These are phyloP conservation scores for Canariomyces notabilis DNA, from an alignment of 2,329 filamentous ascomycete species.

Conservation along the genomic window DNA sequence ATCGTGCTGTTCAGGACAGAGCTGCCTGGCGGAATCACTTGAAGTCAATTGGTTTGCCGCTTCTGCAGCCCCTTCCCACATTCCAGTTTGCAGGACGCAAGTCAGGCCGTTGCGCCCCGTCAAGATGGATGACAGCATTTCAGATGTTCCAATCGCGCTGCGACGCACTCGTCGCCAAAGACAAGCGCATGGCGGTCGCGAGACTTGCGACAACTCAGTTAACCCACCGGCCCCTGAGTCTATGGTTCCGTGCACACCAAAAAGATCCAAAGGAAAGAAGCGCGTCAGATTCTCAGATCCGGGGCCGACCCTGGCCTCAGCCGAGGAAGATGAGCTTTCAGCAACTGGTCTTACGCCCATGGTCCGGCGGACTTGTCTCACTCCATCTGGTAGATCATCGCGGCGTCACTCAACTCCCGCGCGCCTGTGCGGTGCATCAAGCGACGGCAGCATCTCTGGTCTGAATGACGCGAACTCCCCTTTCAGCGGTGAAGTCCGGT, in stretches of 20 bases:
- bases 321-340: slow-evolving; percentile 28
- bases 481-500: slow-evolving; percentile 37
- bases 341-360: slow-evolving; percentile 57
- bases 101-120: no score
- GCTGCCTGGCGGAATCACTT: neutral
- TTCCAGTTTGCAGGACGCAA: neutral
- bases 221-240: slow-evolving; percentile 23
- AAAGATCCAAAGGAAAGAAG: slow-evolving; percentile 36
- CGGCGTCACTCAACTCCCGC: slow-evolving; percentile 44
- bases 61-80: neutral
- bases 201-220: slow-evolving; percentile 15
- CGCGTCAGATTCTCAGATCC: slow-evolving; percentile 58
- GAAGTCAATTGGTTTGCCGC: neutral
- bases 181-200: slow-evolving; percentile 10
- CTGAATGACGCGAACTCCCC: neutral
- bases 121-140: slow-evolving; percentile 34
- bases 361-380: slow-evolving; percentile 47
- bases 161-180: slow-evolving; percentile 47
- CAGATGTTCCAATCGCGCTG: slow-evolving; percentile 50
- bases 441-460: slow-evolving; percentile 19
- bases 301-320: slow-evolving; percentile 35
- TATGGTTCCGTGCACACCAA: slow-evolving; percentile 7
- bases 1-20: neutral
- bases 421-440: slow-evolving; percentile 2
- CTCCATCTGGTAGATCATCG: slow-evolving; percentile 22